These are phyloP conservation scores for Neurospora crassa DNA, from an alignment of 2,329 filamentous ascomycete genomes.

Conservation along the genomic window DNA sequence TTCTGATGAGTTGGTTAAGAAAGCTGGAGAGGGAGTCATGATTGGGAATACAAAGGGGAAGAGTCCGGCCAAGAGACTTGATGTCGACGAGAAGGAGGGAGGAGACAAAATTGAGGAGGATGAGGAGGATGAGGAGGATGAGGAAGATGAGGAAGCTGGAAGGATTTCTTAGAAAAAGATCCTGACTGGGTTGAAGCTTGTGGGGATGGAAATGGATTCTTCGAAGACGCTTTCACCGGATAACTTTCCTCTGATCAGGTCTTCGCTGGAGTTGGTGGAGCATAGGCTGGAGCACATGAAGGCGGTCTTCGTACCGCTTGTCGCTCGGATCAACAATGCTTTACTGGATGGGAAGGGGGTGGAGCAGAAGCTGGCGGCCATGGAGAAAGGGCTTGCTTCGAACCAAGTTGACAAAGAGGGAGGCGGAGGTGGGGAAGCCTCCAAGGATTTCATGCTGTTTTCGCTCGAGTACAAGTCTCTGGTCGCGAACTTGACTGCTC, in stretches of 20 bases:
- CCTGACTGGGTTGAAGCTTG: background rate
- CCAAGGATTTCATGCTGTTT: background rate
- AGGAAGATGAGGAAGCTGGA: background rate
- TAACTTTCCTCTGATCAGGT: background rate
- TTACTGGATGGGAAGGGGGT: background rate
- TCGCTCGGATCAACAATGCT: background rate
- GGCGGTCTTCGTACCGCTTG: background rate
- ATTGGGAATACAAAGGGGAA: background rate
- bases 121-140: background rate
- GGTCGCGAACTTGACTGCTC: background rate
- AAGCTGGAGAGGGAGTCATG: background rate
- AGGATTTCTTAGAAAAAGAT: background rate
- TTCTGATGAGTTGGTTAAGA: background rate
- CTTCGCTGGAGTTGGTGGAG: background rate
- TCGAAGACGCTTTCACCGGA: background rate
- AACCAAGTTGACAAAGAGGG: background rate
- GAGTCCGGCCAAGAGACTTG: background rate
- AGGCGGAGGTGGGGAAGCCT: background rate
- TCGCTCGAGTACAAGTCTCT: background rate
- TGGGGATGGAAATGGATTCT: background rate
- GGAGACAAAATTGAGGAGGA: background rate
- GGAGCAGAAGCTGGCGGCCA: background rate
- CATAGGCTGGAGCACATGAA: background rate
- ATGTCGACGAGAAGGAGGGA: background rate
- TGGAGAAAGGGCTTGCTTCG: background rate